Percentiles rank a stretch among this genome's conserved stretches.
Evolutionary conservation across 495 filamentous ascomycete species (phyloP).

Genomic region (Podospora sp.): DNA sequence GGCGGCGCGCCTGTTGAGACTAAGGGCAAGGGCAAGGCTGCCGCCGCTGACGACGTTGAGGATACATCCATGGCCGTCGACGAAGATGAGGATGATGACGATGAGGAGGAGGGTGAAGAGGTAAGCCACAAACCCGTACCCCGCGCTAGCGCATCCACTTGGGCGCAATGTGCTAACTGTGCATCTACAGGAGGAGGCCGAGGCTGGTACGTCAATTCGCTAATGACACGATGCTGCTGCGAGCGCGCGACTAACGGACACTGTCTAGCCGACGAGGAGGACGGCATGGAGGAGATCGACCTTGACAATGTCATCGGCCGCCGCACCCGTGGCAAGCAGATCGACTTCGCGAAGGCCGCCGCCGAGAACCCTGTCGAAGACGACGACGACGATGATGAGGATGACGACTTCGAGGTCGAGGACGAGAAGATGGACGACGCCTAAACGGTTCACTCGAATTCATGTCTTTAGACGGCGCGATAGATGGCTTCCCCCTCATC

Average conservation of each 20-base stretch:
- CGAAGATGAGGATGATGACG: slow-evolving; percentile 65
- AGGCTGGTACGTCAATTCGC: slow-evolving; percentile 47
- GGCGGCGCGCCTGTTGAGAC: slow-evolving; percentile 35
- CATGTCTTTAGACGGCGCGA: neutral
- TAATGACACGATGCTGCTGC: slow-evolving; percentile 14
- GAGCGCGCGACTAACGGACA: slow-evolving; percentile 10
- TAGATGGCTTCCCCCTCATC: neutral
- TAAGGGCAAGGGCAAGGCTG: slow-evolving; percentile 64
- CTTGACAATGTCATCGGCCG: slow-evolving; percentile 84
- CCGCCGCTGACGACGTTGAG: slow-evolving; percentile 51
- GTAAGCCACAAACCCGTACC: slow-evolving; percentile 45
- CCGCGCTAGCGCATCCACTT: neutral
- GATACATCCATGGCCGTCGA: slow-evolving; percentile 67
- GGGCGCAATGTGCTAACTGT: slow-evolving; percentile 26
- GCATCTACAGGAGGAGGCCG: slow-evolving; percentile 32
- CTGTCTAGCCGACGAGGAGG: slow-evolving; percentile 61
- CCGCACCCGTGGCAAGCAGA: slow-evolving; percentile 82
- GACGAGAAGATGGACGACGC: slow-evolving; percentile 55
- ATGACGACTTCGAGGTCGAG: slow-evolving; percentile 56
- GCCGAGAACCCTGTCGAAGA: slow-evolving; percentile 66
- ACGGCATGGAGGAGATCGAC: slow-evolving; percentile 90
- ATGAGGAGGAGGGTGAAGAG: slow-evolving; percentile 64
- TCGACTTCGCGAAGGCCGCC: slow-evolving; percentile 84
- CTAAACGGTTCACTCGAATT: slow-evolving; percentile 27
- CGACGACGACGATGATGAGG: slow-evolving; percentile 81